Base-by-base conservation (phyloP, 768 basidiomycete genomes). In the Pleurotus tuoliensis region DNA sequence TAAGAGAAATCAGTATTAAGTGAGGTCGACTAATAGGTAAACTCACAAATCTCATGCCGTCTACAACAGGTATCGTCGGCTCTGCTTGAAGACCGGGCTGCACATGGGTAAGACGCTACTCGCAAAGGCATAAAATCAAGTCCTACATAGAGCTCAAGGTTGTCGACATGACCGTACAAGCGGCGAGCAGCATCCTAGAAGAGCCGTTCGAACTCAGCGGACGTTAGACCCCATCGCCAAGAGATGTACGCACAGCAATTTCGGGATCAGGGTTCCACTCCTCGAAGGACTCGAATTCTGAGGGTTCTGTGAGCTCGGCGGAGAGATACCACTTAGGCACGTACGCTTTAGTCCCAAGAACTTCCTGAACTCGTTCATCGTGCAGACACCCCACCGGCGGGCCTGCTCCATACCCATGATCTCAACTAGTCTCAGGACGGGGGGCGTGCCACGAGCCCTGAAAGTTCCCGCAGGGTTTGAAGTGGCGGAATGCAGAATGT, bases 381-480 rank as follows among this genome's bases (percentile, higher is more conserved):
- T 76, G 62, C 80, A 80, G 1, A 78, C 73, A 30, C 83, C 83
- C 83, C 83, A 85, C 4, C 59, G 59, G 44, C 84, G 67, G 3
- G 79, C 75, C 66, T 83, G 82, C 47, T 73, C 66, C 40, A 86
- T 84, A 1, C 77, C 79, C 70, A 84, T 68, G 13, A 83, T 77
- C 63, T 86, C 84, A 24, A 84, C 72, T 44, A 82, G 64, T 12
- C 79, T 67, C 59, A 85, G 63, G 3, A 73, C 75, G 2, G 63
- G 65, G 0, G 82, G 81, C 0, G 77, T 78, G 3, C 78, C 77
- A 2, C 76, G 75, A 16, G 76, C 81, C 25, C 79, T 65, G 66
- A 75, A 82, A 12, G 78, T 70, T 6, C 77, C 75, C 9, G 82
- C 81, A 6, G 74, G 69, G 30, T 58, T 66, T 55, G 75, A 73